A percentile compares a stretch with the other conserved stretches of the same genome.
These are phyloP conservation scores for Claviceps citrina DNA, from an alignment of 2,329 filamentous ascomycete species.

Conservation along the genomic window DNA sequence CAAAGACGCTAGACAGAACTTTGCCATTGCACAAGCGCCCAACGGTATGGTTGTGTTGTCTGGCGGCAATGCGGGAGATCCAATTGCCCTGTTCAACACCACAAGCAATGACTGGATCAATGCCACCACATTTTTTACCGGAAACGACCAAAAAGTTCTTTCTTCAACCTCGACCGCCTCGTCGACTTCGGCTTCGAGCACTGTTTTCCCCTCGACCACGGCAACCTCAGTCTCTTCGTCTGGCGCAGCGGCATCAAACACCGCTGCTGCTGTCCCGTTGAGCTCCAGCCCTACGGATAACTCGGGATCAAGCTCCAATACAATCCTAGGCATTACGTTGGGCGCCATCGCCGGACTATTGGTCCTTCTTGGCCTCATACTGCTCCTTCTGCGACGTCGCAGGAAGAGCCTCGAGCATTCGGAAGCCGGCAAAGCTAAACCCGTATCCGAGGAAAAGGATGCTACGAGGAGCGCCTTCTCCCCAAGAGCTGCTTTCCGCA, in stretches of 20 bases:
- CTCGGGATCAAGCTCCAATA: conserved; percentile 25
- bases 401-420: conserved; percentile 38
- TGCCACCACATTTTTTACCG: conserved; percentile 45
- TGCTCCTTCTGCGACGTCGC: conserved; percentile 40
- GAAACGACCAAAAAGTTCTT: conserved; percentile 25
- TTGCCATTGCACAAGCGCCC: conserved; percentile 52
- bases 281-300: not conserved
- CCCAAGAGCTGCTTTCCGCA: conserved; percentile 25
- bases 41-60: conserved; percentile 59
- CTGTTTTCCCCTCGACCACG: conserved; percentile 8
- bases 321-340: conserved; percentile 66
- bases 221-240: conserved; percentile 10
- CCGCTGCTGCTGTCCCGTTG: conserved; percentile 8
- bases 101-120: conserved; percentile 66
- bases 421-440: conserved; percentile 28
- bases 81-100: conserved; percentile 64
- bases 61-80: conserved; percentile 53
- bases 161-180: conserved; percentile 16
- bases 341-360: conserved; percentile 67
- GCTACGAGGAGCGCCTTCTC: conserved; percentile 28
- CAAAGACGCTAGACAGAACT: conserved; percentile 43
- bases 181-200: conserved; percentile 13
- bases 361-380: conserved; percentile 51
- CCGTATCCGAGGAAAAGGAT: conserved; percentile 42
- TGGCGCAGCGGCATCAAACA: conserved; percentile 9